Conservation (phyloP, 2,329 filamentous ascomycete genomes). For the Cladosporium halotolerans region DNA sequence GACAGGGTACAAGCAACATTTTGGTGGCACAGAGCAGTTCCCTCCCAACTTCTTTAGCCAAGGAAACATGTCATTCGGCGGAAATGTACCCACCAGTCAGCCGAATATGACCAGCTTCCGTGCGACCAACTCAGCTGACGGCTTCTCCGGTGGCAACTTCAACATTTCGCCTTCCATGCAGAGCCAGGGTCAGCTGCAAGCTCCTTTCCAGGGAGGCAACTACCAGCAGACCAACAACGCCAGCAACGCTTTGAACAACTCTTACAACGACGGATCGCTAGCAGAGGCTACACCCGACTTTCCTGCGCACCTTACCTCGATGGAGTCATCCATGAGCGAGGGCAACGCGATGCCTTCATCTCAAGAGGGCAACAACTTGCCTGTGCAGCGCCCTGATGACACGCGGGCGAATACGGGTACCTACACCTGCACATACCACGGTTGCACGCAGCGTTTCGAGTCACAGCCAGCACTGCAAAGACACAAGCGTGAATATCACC, state of each 20-base stretch:
- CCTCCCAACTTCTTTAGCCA: constrained; percentile 38
- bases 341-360: constrained; percentile 39
- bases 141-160: constrained; percentile 22
- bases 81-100: constrained; percentile 36
- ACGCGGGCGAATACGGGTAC: constrained; percentile 74
- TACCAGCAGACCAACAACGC: constrained; percentile 20
- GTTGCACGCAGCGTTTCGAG: constrained; percentile 82
- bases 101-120: constrained; percentile 41
- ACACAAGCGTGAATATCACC: constrained; percentile 90
- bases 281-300: constrained; percentile 49
- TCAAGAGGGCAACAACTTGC: constrained; percentile 30
- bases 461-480: constrained; percentile 81
- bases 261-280: constrained; percentile 20
- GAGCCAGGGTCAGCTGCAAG: constrained; percentile 16
- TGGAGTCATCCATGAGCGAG: constrained; percentile 57
- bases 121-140: constrained; percentile 34
- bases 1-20: constrained; percentile 29
- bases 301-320: constrained; percentile 52
- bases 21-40: constrained; percentile 34
- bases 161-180: constrained; percentile 24
- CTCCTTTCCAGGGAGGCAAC: constrained; percentile 19
- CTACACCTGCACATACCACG: constrained; percentile 94
- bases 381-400: constrained; percentile 51
- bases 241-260: constrained; percentile 20
- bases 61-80: constrained; percentile 38